A percentile compares a stretch with the other conserved stretches of the same genome.
phyloP scores from a whole-genome alignment of 1,284 basidiomycete genomes.

The Cutaneotrichosporon sp. region DNA sequence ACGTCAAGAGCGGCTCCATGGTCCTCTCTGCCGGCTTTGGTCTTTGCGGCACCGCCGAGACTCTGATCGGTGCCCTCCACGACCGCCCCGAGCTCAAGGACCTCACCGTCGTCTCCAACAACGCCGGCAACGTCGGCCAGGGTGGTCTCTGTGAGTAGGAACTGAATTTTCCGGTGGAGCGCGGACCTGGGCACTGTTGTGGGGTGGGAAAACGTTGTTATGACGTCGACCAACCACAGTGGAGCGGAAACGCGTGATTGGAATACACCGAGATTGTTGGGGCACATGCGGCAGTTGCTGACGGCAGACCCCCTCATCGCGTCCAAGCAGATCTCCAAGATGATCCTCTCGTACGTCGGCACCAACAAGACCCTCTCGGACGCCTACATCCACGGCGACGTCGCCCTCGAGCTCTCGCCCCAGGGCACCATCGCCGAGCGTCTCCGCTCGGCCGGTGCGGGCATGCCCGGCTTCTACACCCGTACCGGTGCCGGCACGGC shows the following conservation, averaged over 20 bases:
- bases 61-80: constrained; percentile 76
- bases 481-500: constrained; percentile 89
- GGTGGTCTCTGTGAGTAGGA: constrained; percentile 69
- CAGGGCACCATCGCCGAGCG: constrained; percentile 92
- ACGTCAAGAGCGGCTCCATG: constrained; percentile 74
- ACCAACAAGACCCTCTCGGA: constrained; percentile 57
- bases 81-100: constrained; percentile 69
- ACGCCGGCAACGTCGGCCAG: constrained; percentile 72
- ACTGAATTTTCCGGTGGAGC: not conserved
- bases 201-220: not conserved
- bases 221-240: not conserved
- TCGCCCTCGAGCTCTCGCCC: constrained; percentile 83
- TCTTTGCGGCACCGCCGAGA: constrained; percentile 62
- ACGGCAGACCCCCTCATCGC: constrained; percentile 71
- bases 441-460: constrained; percentile 86
- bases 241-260: not conserved
- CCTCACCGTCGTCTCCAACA: constrained; percentile 86
- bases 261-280: not conserved
- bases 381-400: constrained; percentile 75
- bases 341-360: constrained; percentile 86
- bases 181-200: no score
- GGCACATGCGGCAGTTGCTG: not conserved
- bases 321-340: constrained; percentile 70
- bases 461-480: constrained; percentile 95
- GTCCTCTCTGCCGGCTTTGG: constrained; percentile 72